phyloP scores from a whole-genome alignment of 305 asterid species.

The Fraxinus velutina region DNA sequence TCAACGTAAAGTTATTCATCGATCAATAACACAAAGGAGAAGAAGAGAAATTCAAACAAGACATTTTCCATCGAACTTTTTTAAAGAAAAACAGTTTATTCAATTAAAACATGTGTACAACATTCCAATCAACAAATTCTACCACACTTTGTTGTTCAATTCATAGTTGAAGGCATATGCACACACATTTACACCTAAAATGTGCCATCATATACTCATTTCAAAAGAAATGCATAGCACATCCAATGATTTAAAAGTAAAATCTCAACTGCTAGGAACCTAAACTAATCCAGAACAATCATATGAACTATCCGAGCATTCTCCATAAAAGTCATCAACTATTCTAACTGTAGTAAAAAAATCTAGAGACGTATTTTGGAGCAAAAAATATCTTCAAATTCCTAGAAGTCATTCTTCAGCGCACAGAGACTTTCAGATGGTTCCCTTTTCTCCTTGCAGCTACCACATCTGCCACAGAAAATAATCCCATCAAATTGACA shows the following conservation, averaged over 20 bases:
- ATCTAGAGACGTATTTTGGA: constrained; percentile 11
- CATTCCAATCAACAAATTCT: constrained; percentile 10
- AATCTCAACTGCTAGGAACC: not conserved
- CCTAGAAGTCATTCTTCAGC: constrained; percentile 42
- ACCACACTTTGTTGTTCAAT: constrained; percentile 2
- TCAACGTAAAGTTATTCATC: not conserved
- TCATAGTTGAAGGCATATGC: constrained; percentile 15
- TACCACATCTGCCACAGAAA: constrained; percentile 40
- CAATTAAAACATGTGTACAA: constrained; percentile 6
- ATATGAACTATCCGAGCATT: constrained; percentile 10
- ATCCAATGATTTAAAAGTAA: constrained; percentile 13
- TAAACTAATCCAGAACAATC: not conserved
- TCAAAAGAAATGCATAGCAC: not conserved
- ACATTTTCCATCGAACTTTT: not conserved
- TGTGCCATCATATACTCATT: not conserved
- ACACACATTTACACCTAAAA: constrained; percentile 13
- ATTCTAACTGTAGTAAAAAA: constrained; percentile 15
- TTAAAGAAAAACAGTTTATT: constrained; percentile 5
- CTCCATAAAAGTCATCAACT: constrained; percentile 1
- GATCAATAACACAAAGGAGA: not conserved
- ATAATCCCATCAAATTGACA: constrained; percentile 44
- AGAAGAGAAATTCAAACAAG: not conserved
- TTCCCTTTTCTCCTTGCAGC: constrained; percentile 43
- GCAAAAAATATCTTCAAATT: constrained; percentile 25
- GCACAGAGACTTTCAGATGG: constrained; percentile 42